phyloP scores from a whole-genome alignment of 257 asterid species.

The Solanum virginianum region DNA sequence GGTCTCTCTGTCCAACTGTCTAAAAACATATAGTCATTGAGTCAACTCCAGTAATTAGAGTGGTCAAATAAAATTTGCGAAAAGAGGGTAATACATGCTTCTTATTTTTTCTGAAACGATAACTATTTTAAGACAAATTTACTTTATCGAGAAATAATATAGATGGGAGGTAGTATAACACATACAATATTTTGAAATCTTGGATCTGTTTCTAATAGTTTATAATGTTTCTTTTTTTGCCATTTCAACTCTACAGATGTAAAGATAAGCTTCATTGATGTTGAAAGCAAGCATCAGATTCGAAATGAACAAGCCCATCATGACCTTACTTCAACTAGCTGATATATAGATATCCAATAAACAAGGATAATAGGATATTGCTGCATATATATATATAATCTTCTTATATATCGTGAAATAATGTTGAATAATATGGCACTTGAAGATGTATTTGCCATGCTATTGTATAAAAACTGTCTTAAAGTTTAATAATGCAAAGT shows the following conservation, averaged over 20 bases:
- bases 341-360: not conserved
- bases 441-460: not conserved
- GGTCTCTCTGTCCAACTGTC: constrained; percentile 10
- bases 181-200: not conserved
- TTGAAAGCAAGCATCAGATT: not conserved
- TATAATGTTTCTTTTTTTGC: not conserved
- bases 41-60: not conserved
- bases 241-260: not conserved
- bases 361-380: not conserved
- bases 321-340: not conserved
- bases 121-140: not conserved
- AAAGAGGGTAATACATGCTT: not conserved
- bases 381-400: not conserved
- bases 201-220: not conserved
- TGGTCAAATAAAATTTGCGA: not conserved
- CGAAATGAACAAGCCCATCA: not conserved
- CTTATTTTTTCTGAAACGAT: not conserved
- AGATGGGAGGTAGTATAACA: not conserved
- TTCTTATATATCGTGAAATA: not conserved
- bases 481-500: not conserved
- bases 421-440: not conserved
- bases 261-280: not conserved
- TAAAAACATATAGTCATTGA: not conserved
- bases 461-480: not conserved
- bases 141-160: not conserved